Evolutionary conservation across 148 eudicot species (phyloP).

Genomic region (Pharnaceum exiguum): DNA sequence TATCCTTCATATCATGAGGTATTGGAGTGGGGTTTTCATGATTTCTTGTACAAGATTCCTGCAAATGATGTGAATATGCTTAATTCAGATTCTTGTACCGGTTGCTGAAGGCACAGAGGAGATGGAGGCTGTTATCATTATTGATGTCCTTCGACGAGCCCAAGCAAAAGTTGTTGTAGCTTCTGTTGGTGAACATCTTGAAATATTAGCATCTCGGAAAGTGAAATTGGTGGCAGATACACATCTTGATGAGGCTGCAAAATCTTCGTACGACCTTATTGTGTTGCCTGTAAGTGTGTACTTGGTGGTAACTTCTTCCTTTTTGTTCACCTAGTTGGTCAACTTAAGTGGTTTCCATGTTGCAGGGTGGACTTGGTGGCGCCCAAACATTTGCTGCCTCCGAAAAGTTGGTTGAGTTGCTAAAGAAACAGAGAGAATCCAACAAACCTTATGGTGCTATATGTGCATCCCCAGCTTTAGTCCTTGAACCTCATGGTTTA

Average conservation of each 20-base stretch:
- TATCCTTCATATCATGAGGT: not conserved
- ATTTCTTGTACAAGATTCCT: not conserved
- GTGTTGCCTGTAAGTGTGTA: constrained; percentile 76
- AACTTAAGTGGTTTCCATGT: constrained; percentile 1
- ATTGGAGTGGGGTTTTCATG: not conserved
- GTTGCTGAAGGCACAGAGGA: constrained; percentile 93
- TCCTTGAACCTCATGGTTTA: constrained; percentile 87
- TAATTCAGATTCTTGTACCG: constrained; percentile 76
- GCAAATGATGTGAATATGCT: constrained; percentile 2
- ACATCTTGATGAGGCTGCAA: constrained; percentile 69
- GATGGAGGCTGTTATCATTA: constrained; percentile 92
- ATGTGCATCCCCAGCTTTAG: constrained; percentile 96
- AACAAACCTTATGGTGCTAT: constrained; percentile 82
- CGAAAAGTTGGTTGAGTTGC: constrained; percentile 63
- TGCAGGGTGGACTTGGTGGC: constrained; percentile 96
- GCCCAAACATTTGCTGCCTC: constrained; percentile 81
- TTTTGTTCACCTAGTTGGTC: not conserved
- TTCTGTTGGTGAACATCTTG: constrained; percentile 68
- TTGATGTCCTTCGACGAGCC: constrained; percentile 82
- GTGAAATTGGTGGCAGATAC: constrained; percentile 85
- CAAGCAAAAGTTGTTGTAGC: constrained; percentile 88
- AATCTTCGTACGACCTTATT: constrained; percentile 64
- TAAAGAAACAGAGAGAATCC: constrained; percentile 80
- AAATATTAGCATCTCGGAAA: constrained; percentile 74
- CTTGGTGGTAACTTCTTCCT: not conserved